Evolutionary conservation across 2,329 filamentous ascomycete genomes (phyloP).

Genomic region (Neophaeococcomyces mojaviensis): DNA sequence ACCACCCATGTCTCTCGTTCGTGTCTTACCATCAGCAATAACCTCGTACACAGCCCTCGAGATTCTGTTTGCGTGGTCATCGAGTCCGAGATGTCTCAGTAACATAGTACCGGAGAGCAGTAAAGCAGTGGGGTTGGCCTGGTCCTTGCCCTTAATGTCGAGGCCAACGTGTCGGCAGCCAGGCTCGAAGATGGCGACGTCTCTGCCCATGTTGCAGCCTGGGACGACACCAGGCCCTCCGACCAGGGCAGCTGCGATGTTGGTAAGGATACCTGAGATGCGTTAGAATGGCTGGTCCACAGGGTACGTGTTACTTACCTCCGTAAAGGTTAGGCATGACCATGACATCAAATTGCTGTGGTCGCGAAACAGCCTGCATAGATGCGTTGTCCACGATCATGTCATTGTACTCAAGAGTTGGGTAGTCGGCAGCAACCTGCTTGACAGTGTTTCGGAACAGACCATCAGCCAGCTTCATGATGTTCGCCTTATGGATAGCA

Average conservation of each 20-base stretch:
- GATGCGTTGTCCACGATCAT: constrained; percentile 99
- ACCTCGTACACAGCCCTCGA: constrained; percentile 71
- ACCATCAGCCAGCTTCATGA: constrained; percentile 99
- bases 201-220: constrained; percentile 98
- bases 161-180: constrained; percentile 98
- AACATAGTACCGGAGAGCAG: constrained; percentile 95
- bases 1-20: constrained; percentile 95
- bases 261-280: constrained; percentile 74
- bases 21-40: constrained; percentile 80
- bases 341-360: constrained; percentile 99
- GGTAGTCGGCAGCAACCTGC: constrained; percentile 86
- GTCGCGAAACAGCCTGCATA: constrained; percentile 95
- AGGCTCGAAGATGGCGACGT: constrained; percentile 96
- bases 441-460: constrained; percentile 98
- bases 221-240: constrained; percentile 95
- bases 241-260: constrained; percentile 94
- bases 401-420: constrained; percentile 90
- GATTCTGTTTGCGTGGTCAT: constrained; percentile 97
- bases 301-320: constrained; percentile 14
- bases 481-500: constrained; percentile 99
- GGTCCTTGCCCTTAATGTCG: constrained; percentile 99
- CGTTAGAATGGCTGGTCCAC: neutral
- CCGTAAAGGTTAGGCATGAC: constrained; percentile 99
- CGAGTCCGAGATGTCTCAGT: constrained; percentile 89
- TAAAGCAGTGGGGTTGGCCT: constrained; percentile 95